Base-by-base conservation (phyloP, 2,329 filamentous ascomycete genomes). In the Hortaea werneckii region DNA sequence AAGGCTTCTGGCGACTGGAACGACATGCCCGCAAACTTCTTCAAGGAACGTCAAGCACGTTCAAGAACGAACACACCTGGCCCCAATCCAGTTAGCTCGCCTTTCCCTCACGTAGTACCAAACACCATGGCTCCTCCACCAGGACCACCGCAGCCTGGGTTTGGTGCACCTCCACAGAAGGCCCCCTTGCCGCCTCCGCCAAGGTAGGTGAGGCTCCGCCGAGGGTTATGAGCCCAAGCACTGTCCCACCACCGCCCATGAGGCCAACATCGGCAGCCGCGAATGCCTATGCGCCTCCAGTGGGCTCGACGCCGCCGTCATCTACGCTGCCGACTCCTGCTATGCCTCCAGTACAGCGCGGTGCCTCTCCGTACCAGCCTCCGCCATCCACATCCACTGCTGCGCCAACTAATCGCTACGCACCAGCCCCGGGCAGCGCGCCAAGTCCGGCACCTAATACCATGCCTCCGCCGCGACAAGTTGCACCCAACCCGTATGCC, bases 1-100 rank as follows among this genome's bases (percentile, higher is more conserved):
- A 80, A 79, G 59, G 72, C 78, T 47, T 83, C 84, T 52, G 79
- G 82, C 28, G 84, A 85, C 56, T 98, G 92, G 92, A 98, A 98
- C 57, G 92, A 98, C 65, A 83, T 94, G 43, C 92, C 92, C 1
- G 77, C 95, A 58, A 85, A 69, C 46, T 80, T 96, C 54, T 63
- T 69, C 40, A 87, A 90, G 70, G 71, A 77, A 45, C 75, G 83
- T n/a, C 54, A 58, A 32, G 49, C 58, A 4, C 76, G 78, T 10
- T 76, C 82, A 20, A 80, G 89, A 54, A 79, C 83, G 61, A 75
- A 75, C 40, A 95, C 90, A 1, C 87, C 89, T 2, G 80, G 75
- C 45, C 61, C 68, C n/a, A 77, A 80, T 43, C 72, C 83, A 3
- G 79, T 88, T 42, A 79, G 75, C n/a, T 79, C 85, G 12, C 86